These are phyloP conservation scores for Trypanosoma platydactyli DNA, from an alignment of 208 protist genomes.

Conservation along the genomic window DNA sequence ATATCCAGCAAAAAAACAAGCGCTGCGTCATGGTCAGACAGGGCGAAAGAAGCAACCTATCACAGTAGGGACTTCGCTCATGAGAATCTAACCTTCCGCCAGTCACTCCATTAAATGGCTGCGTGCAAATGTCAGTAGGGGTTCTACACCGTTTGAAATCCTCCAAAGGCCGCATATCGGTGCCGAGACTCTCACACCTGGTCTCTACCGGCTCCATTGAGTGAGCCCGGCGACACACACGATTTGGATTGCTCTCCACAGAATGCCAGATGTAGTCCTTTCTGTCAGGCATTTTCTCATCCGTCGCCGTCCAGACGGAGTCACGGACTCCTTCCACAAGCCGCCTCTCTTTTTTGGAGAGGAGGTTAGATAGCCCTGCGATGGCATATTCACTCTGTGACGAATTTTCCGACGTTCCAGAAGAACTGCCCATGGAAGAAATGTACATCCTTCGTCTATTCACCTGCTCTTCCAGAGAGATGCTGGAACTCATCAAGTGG, in stretches of 20 bases:
- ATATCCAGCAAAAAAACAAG: conserved; percentile 51
- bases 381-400: no score
- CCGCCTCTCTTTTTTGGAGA: no score
- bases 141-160: not conserved
- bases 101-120: not conserved
- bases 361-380: no score
- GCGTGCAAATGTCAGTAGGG: not conserved
- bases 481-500: no score
- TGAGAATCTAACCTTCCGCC: not conserved
- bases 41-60: not conserved
- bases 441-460: no score
- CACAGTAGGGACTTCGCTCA: not conserved
- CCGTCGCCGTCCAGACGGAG: not conserved
- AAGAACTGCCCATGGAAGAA: no score
- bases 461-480: no score
- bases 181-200: not conserved
- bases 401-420: no score
- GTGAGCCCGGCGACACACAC: not conserved
- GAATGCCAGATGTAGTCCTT: not conserved
- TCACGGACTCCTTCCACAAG: no score
- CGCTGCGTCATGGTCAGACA: not conserved
- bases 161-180: not conserved
- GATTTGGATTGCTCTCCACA: not conserved
- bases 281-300: not conserved
- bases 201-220: conserved; percentile 7